Evolutionary conservation across 176 grass and related monocot genomes (phyloP).

Genomic region (Eleusine indica): DNA sequence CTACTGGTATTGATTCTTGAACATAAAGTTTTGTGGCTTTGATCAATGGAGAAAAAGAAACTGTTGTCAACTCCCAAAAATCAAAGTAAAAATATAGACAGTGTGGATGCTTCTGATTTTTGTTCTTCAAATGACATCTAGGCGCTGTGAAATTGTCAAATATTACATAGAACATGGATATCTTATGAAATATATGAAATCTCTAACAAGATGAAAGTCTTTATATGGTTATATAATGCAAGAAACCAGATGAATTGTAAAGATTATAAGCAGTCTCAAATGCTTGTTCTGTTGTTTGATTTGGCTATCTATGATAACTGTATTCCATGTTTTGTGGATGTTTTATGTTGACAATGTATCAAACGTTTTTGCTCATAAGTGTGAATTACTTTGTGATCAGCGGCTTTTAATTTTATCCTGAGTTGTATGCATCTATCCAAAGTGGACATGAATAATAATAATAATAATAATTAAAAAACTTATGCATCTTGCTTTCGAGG

Average conservation of each 20-base stretch:
- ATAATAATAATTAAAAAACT: neutral
- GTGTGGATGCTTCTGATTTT: neutral
- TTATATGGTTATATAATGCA: neutral
- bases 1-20: neutral
- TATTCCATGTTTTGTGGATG: neutral
- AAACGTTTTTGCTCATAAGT: neutral
- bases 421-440: neutral
- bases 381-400: neutral
- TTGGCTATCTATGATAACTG: neutral
- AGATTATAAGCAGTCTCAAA: neutral
- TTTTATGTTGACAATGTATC: neutral
- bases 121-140: neutral
- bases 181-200: neutral
- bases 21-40: neutral
- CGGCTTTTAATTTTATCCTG: conserved; percentile 23
- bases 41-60: neutral
- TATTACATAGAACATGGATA: neutral
- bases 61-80: neutral
- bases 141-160: neutral
- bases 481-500: neutral
- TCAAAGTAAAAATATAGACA: neutral
- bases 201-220: neutral
- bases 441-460: neutral
- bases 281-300: neutral
- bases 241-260: neutral